These are phyloP conservation scores for Paraconiothyrium brasiliense DNA, from an alignment of 2,329 filamentous ascomycete species.

Conservation along the genomic window DNA sequence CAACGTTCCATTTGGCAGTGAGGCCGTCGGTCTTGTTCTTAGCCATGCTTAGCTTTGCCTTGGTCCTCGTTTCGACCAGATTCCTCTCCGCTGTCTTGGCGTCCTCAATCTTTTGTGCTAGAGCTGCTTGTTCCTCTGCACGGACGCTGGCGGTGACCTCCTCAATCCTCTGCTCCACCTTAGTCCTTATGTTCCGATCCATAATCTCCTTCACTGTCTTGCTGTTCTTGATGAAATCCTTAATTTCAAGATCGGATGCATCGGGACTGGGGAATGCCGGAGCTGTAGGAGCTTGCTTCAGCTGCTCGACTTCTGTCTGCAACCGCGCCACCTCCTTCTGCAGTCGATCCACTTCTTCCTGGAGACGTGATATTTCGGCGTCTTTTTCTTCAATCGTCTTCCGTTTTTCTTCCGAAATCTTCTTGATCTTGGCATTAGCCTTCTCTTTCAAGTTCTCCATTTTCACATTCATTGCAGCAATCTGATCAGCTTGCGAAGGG, in stretches of 20 bases:
- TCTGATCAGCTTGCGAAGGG: slow-evolving; percentile 17
- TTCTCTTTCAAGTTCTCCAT: slow-evolving; percentile 56
- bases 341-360: slow-evolving; percentile 23
- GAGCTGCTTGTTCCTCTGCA: slow-evolving; percentile 47
- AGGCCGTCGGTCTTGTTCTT: slow-evolving; percentile 73
- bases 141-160: slow-evolving; percentile 30
- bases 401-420: not conserved
- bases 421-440: slow-evolving; percentile 59
- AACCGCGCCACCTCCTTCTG: slow-evolving; percentile 23
- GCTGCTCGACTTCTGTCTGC: slow-evolving; percentile 20
- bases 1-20: slow-evolving; percentile 77
- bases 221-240: slow-evolving; percentile 17
- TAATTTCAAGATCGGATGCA: slow-evolving; percentile 18
- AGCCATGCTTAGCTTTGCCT: slow-evolving; percentile 77
- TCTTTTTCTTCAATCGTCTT: not conserved
- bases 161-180: slow-evolving; percentile 23
- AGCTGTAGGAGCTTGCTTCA: slow-evolving; percentile 12
- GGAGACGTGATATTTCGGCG: slow-evolving; percentile 52
- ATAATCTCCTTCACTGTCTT: slow-evolving; percentile 16
- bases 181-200: slow-evolving; percentile 52
- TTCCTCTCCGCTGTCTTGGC: slow-evolving; percentile 44
- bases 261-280: slow-evolving; percentile 3
- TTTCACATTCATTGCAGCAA: slow-evolving; percentile 34
- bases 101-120: slow-evolving; percentile 44
- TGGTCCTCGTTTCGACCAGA: slow-evolving; percentile 63